Conservation (phyloP, 805 yeast species). For the Cyberlindnera samutprakarnensis region DNA sequence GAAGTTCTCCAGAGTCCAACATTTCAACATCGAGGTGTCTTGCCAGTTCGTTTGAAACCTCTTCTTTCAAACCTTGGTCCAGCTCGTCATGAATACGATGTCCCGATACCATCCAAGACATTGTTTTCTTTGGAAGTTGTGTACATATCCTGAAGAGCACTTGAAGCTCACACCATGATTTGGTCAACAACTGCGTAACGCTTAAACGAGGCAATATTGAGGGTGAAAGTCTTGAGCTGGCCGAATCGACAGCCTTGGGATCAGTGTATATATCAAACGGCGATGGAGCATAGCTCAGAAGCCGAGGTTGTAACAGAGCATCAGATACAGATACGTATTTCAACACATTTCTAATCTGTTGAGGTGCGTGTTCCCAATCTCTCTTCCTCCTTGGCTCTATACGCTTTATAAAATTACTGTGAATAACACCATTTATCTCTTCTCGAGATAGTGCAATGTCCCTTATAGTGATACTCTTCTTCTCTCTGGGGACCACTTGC, state of each 20-base stretch:
- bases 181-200: conserved; percentile 53
- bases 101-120: conserved; percentile 41
- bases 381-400: neutral
- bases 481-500: neutral
- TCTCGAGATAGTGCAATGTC: conserved; percentile 3
- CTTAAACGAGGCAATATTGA: conserved; percentile 33
- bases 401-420: neutral
- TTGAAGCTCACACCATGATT: conserved; percentile 64
- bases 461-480: neutral
- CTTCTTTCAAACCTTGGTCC: too few relatives aligned
- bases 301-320: conserved; percentile 3
- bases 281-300: conserved; percentile 5
- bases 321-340: conserved; percentile 6
- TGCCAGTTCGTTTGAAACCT: too few relatives aligned
- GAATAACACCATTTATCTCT: conserved; percentile 2
- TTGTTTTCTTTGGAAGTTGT: conserved; percentile 28
- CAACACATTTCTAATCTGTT: conserved; percentile 1
- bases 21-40: too few relatives aligned
- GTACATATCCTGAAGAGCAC: conserved; percentile 46
- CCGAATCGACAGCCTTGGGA: neutral
- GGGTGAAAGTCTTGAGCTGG: conserved; percentile 1
- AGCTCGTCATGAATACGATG: conserved; percentile 36
- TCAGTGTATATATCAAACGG: conserved; percentile 15
- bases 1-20: conserved; percentile 4
- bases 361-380: neutral